Conservation (phyloP, 805 yeast genomes). For the Saccharomycopsis javanensis region DNA sequence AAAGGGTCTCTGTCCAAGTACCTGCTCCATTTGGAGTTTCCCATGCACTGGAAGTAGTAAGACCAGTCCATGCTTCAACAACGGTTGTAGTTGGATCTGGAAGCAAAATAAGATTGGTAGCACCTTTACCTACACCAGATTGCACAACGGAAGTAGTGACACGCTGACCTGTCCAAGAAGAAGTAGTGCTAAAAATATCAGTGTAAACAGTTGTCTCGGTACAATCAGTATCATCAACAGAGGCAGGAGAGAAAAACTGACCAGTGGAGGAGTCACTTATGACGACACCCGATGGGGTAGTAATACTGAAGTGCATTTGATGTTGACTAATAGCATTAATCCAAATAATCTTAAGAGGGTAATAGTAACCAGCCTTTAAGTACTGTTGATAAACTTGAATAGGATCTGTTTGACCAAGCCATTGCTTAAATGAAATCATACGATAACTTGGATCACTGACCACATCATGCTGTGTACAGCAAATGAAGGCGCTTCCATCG, state of each 20-base stretch:
- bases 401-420: background rate
- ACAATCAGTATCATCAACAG: background rate
- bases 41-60: constrained; percentile 2
- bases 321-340: constrained; percentile 20
- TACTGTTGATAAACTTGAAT: background rate
- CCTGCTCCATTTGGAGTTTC: too few species aligned
- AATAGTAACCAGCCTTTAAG: constrained; percentile 23
- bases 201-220: background rate
- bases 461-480: constrained; percentile 24
- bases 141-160: constrained; percentile 1
- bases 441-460: background rate
- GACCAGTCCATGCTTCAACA: constrained; percentile 7
- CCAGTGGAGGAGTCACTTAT: background rate
- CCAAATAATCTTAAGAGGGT: constrained; percentile 25
- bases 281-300: constrained; percentile 8
- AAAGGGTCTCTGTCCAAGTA: too few species aligned
- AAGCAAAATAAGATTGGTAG: background rate
- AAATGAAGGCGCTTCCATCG: constrained; percentile 27
- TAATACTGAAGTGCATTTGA: constrained; percentile 15
- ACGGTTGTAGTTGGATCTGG: constrained; percentile 6
- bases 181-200: constrained; percentile 3
- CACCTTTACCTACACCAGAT: background rate
- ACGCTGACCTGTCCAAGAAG: constrained; percentile 8
- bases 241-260: constrained; percentile 1
- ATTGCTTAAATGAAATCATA: background rate